Conservation (phyloP, 768 basidiomycete species). For the Candolleomyces eurysporus region DNA sequence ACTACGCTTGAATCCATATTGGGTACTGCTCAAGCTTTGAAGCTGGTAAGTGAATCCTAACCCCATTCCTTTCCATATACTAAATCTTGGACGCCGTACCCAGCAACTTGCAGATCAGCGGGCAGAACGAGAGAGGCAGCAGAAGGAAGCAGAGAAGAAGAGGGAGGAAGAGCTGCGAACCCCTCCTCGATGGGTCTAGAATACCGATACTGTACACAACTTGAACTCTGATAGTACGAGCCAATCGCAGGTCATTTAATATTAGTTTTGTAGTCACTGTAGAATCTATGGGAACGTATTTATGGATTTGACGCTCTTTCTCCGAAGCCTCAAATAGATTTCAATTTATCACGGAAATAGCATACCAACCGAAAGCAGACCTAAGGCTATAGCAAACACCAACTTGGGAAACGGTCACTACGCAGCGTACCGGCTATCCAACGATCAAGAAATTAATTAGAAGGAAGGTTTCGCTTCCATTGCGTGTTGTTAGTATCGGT, state of each 20-base stretch:
- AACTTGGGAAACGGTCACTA: too few relatives aligned
- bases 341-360: too few relatives aligned
- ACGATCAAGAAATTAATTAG: too few relatives aligned
- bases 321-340: too few relatives aligned
- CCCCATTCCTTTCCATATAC: slow-evolving; percentile 16
- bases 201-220: not conserved
- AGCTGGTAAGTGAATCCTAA: slow-evolving; percentile 42
- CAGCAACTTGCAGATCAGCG: slow-evolving; percentile 54
- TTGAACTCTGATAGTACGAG: not conserved
- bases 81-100: slow-evolving; percentile 12
- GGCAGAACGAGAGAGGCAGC: slow-evolving; percentile 45
- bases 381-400: too few relatives aligned
- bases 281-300: too few relatives aligned
- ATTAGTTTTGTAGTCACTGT: not conserved
- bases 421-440: too few relatives aligned
- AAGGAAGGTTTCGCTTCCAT: too few relatives aligned
- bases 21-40: slow-evolving; percentile 54
- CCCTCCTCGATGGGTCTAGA: slow-evolving; percentile 29
- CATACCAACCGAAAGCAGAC: too few relatives aligned
- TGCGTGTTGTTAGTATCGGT: too few relatives aligned
- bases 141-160: slow-evolving; percentile 29
- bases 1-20: slow-evolving; percentile 63
- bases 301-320: too few relatives aligned
- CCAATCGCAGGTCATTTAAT: too few relatives aligned
- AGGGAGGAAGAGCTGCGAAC: slow-evolving; percentile 24